Conservation (phyloP, 163 green algal species). For the Scenedesmus sp. region DNA sequence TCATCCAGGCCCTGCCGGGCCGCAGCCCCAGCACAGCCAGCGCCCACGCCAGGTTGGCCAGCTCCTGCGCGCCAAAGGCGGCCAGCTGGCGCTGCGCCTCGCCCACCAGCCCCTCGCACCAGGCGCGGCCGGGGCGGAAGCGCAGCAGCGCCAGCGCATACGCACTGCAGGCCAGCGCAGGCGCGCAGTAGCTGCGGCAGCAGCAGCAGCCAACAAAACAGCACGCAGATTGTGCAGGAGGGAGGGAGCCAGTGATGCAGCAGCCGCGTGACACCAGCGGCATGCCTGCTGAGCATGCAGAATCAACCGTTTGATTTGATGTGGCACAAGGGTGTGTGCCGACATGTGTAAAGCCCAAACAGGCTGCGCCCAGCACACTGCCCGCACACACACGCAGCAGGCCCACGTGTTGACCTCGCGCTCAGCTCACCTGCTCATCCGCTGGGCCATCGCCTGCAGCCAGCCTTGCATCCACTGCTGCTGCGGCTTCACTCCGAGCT, state of each 20-base stretch:
- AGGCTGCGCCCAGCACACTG: not conserved
- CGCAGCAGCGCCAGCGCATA: constrained; percentile 47
- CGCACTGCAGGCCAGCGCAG: constrained; percentile 30
- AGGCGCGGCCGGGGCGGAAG: not conserved
- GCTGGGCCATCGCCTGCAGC: constrained; percentile 29
- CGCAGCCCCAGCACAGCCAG: constrained; percentile 41
- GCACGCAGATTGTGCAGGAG: not conserved
- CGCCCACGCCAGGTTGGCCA: constrained; percentile 45
- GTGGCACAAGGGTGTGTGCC: not conserved
- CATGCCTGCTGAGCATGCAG: too few species aligned
- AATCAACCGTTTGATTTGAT: too few species aligned
- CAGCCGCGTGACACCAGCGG: too few species aligned
- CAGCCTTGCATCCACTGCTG: constrained; percentile 13
- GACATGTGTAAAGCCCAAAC: not conserved
- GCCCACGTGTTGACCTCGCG: not conserved
- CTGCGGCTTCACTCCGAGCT: constrained; percentile 13
- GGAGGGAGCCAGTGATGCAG: not conserved
- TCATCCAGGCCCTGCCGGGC: constrained; percentile 32
- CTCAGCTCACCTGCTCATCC: constrained; percentile 40
- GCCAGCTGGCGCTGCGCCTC: constrained; percentile 41
- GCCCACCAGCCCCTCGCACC: constrained; percentile 5
- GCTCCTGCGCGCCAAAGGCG: constrained; percentile 50
- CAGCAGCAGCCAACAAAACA: not conserved
- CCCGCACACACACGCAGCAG: not conserved
- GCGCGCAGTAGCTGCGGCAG: constrained; percentile 48